Base-by-base conservation (phyloP, 2,329 filamentous ascomycete genomes). In the Fusarium ramigenum region DNA sequence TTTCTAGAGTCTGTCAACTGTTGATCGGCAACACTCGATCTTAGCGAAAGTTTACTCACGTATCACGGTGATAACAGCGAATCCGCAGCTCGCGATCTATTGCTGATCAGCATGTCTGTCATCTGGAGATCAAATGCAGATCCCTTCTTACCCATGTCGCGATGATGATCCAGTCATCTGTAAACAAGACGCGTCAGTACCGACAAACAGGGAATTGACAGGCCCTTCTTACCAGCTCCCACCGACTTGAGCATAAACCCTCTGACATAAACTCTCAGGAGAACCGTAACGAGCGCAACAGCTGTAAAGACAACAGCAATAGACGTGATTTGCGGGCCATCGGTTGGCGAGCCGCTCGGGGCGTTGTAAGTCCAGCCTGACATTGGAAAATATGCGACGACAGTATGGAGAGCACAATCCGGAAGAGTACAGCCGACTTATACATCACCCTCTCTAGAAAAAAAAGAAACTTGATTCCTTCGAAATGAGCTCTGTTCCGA, bases 41-140 rank as follows among this genome's bases (percentile, higher is more conserved):
- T 56, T 23, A 43, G 42, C 18, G 19, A 19, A 15, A 30, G 14
- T 37, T 16, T 30, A 40, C 82, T 73, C 74, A 84, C 83, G 83
- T 23, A 84, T 70, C 44, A 81, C 70, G 5, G 78, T 80, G n/a
- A 81, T 69, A 9, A 80, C 53, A 7, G 82, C 71, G 63, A 83
- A 85, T 12, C 81, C 82, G 37, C 79, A 81, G 5, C 79, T 70
- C 11, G 78, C 73, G 44, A 81, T 59, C 80, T 82, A 34, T 40
- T 19, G 19, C 8, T 32, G 8, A 36, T 64, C 28, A 67, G 54
- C 15, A 63, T 28, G 53, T 73, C 39, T 32, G 15, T 34, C n/a
- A 19, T 52, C 47, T 62, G 11, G 28, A n/a, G 23, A 21, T 15
- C 21, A 8, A 52, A 47, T 49, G 43, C 16, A 30, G 16, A 15